Evolutionary conservation across 1,284 basidiomycete species (phyloP).

Genomic region (Neotropicomus parvogracilis): DNA sequence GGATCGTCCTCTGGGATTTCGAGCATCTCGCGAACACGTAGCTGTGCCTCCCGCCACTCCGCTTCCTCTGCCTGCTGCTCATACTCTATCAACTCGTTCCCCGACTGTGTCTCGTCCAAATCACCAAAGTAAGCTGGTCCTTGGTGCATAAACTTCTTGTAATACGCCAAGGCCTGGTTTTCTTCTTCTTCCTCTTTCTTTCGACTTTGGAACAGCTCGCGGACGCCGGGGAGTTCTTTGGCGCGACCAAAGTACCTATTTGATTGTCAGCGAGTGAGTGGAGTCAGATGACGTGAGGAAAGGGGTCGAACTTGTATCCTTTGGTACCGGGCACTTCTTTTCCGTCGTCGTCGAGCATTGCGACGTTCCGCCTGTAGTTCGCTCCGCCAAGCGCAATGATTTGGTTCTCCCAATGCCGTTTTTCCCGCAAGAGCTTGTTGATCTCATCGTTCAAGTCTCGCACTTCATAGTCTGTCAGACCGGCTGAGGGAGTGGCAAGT

Average conservation of each 20-base stretch:
- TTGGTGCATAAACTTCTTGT: slow-evolving; percentile 87
- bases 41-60: slow-evolving; percentile 74
- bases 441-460: slow-evolving; percentile 93
- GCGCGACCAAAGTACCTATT: slow-evolving; percentile 93
- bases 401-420: slow-evolving; percentile 96
- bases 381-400: slow-evolving; percentile 94
- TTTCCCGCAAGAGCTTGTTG: slow-evolving; percentile 93
- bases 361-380: slow-evolving; percentile 89
- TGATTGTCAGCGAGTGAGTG: slow-evolving; percentile 1
- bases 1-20: slow-evolving; percentile 51
- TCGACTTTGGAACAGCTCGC: slow-evolving; percentile 85
- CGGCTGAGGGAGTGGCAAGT: slow-evolving; percentile 52
- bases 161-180: slow-evolving; percentile 71
- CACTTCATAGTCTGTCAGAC: slow-evolving; percentile 93
- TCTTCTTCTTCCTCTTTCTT: slow-evolving; percentile 85
- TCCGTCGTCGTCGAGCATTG: slow-evolving; percentile 91
- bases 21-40: slow-evolving; percentile 53
- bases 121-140: slow-evolving; percentile 92
- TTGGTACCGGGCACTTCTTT: slow-evolving; percentile 96
- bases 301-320: slow-evolving; percentile 84
- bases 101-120: slow-evolving; percentile 63
- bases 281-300: too few relatives aligned
- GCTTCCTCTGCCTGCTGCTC: slow-evolving; percentile 73
- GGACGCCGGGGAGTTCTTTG: slow-evolving; percentile 93
- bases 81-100: slow-evolving; percentile 67